Base-by-base conservation (phyloP, 495 filamentous ascomycete species). In the Parmelia sp. region DNA sequence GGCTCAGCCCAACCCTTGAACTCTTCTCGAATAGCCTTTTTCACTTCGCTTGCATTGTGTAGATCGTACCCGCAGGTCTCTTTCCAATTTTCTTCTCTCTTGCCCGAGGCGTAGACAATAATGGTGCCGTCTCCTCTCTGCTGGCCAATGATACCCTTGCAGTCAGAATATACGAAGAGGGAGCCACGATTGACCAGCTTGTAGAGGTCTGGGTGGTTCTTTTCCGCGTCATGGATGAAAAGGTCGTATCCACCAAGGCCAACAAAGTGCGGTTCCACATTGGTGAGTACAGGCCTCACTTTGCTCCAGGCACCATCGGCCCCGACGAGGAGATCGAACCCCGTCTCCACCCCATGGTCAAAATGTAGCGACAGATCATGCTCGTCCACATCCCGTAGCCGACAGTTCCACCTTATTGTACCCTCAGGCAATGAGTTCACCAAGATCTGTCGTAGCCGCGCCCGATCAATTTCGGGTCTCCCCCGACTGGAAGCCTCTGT, bases 221-320 rank as follows among this genome's bases (percentile, higher is more conserved):
- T 66, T 42, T 70, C 71, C n/a, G 71, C 74, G 31, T 75, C 68
- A 12, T 62, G 53, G 39, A 77, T 66, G 61, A 70, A 57, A 25
- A 77, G 67, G 39, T 81, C 76, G 47, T 80, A 69, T 4, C 68
- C 70, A 1, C 72, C 73, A 45, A 80, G 68, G 15, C 83, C 81
- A 1, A 77, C 77, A 69, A 83, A 86, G 12, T 72, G 64, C 1
- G 84, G 86, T 64, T 72, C 69, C 39, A 73, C 72, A 42, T 76
- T 69, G 4, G 79, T 82, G 23, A 87, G 69, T 1, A 80, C 42
- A 1, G 66, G 69, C 33, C 85, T 78, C 7, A 84, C 77, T 57
- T 76, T 76, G 15, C 78, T 82, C 82, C 84, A 86, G 19, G 84
- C 83, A 12, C 86, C 86, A 63, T 88, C 86, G 5, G 84, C 84